Evolutionary conservation across 208 protist species (phyloP).

Genomic region (Acanthamoeba sp.): DNA sequence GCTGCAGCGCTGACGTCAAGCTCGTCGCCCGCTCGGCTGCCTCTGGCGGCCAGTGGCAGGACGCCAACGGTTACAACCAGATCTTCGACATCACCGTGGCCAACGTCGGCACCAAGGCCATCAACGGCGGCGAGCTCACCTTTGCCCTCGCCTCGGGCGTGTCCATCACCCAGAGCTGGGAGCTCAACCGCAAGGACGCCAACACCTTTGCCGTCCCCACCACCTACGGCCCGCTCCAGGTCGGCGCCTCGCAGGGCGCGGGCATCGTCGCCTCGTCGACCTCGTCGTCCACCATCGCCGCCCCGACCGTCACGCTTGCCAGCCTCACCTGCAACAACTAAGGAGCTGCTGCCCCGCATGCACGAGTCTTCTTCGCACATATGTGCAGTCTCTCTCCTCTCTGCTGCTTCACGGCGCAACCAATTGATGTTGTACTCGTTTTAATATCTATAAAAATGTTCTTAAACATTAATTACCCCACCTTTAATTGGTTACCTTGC

Average conservation of each 20-base stretch:
- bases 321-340: constrained; percentile 2
- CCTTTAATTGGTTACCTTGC: too few species aligned
- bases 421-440: too few species aligned
- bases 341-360: too few species aligned
- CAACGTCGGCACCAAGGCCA: not conserved
- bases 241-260: not conserved
- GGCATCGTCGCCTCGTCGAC: not conserved
- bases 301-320: not conserved
- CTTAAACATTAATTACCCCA: too few species aligned
- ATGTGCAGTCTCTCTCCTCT: too few species aligned
- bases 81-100: not conserved
- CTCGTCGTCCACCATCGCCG: not conserved
- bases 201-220: not conserved
- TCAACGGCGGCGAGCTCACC: not conserved
- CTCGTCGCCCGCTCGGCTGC: not conserved
- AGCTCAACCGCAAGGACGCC: constrained; percentile 29
- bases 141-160: not conserved
- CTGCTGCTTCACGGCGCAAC: too few species aligned
- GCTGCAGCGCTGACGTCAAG: not conserved
- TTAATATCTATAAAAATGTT: too few species aligned
- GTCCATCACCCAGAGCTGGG: constrained; percentile 15
- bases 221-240: constrained; percentile 19
- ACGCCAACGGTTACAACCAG: not conserved
- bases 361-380: too few species aligned
- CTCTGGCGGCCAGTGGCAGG: not conserved